Percentiles rank a stretch among this genome's conserved stretches.
These are phyloP conservation scores for Athelia psychrophila DNA, from an alignment of 1,284 basidiomycete species.

Conservation along the genomic window DNA sequence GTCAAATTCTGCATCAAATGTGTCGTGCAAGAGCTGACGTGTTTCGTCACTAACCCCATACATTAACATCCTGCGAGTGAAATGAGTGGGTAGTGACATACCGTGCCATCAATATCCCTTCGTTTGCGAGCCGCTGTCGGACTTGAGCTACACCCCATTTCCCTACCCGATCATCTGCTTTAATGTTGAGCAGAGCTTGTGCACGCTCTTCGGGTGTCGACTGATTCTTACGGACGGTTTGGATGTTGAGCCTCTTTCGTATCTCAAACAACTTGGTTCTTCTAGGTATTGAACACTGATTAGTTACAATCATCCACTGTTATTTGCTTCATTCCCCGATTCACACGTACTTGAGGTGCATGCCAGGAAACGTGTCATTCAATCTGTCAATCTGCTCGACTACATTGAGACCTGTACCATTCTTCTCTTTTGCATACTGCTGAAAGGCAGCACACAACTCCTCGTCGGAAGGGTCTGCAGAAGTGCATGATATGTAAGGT, in stretches of 20 bases:
- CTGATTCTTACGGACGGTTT: too few species aligned
- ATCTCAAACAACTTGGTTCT: too few species aligned
- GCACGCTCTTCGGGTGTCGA: too few species aligned
- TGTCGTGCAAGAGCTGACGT: not conserved
- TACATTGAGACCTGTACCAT: too few species aligned
- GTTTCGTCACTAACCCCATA: not conserved
- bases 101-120: not conserved
- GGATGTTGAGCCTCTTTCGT: too few species aligned
- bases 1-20: not conserved
- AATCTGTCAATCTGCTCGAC: too few species aligned
- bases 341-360: too few species aligned
- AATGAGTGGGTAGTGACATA: not conserved
- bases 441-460: not conserved
- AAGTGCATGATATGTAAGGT: not conserved
- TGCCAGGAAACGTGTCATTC: too few species aligned
- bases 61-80: not conserved
- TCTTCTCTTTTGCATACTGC: not conserved
- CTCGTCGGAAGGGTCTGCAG: not conserved
- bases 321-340: too few species aligned
- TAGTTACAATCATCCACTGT: too few species aligned
- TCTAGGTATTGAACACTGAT: too few species aligned
- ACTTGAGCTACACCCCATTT: not conserved
- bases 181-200: too few species aligned
- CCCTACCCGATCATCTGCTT: not conserved
- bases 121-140: not conserved